Evolutionary conservation across 768 basidiomycete species (phyloP), one percentile per base, ranked within the genome.

Genomic region (Butyriboletus loyo): DNA sequence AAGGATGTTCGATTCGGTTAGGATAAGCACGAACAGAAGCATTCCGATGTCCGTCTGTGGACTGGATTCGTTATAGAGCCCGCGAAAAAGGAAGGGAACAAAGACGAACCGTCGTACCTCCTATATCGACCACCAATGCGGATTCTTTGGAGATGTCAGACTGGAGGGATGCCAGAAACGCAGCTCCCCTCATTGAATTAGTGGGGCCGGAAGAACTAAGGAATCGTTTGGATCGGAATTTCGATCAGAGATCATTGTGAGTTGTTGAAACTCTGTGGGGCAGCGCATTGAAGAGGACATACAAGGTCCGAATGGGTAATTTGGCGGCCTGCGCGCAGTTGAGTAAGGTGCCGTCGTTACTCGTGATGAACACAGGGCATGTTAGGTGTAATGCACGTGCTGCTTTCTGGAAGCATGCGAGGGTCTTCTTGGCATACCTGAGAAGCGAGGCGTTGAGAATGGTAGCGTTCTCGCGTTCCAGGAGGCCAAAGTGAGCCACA

Each of bases 171-270:
- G 84, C 77, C 6, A 86, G 71, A 63, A 80, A 85, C 5, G 79
- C 79, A 6, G 84, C 85, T 9, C 84, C 85, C 45, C 85, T 72
- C 84, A 86, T 87, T 1, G 83, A 84, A 63, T 86, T 86, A 1
- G 85, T 87, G 7, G 84, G 79, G 3, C 82, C 82, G 38, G 76
- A 79, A 21, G 76, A 77, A 52, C 63, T 69, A 50, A 38, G 41
- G 11, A 42, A 51, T 36, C 11, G 19, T 50, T 21, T 48, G 15
- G 55, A 54, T 60, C 45, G 39, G 52, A 41, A 45, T 24, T 47
- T 45, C 28, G 46, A 55, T 34, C 46, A 51, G 44, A 46, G 30
- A 47, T 30, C 22, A 6, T 43, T 24, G 41, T 22, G 50, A 36
- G 38, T 32, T 27, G 49, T 32, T 30, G 51, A 57, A 21, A 41